Evolutionary conservation across 345 rosid genomes (phyloP).

Genomic region (Populus ilicifolia): DNA sequence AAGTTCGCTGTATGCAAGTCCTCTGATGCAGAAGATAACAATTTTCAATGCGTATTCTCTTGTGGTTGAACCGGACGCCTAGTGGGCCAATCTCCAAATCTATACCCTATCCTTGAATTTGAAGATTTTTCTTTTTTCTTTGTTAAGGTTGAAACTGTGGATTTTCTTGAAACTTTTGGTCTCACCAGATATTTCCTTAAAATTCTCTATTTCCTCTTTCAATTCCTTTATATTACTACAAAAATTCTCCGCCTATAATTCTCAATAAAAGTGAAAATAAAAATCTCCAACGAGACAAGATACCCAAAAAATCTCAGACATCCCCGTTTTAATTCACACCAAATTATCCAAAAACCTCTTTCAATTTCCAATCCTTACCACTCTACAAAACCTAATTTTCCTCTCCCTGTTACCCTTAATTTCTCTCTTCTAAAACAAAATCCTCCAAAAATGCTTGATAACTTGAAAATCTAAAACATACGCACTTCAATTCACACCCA

Average conservation of each 20-base stretch:
- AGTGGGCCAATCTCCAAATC: not conserved
- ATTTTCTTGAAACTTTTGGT: not conserved
- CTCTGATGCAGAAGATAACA: not conserved
- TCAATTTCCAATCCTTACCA: not conserved
- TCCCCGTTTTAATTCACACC: conserved; percentile 9
- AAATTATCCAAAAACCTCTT: not conserved
- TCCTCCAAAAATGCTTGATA: conserved; percentile 4
- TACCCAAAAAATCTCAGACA: not conserved
- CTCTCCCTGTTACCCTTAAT: not conserved
- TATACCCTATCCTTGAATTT: too few species aligned
- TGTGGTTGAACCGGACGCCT: not conserved
- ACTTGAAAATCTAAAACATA: not conserved
- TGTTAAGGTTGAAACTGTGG: not conserved
- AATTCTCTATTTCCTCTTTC: not conserved
- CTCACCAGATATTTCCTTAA: not conserved
- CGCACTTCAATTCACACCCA: conserved; percentile 14
- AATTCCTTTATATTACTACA: not conserved
- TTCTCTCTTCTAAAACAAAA: not conserved
- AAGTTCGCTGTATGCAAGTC: not conserved
- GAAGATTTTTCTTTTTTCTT: too few species aligned
- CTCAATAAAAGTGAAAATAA: not conserved
- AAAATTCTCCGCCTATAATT: conserved; percentile 1
- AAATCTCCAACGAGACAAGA: conserved; percentile 10
- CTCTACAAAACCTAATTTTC: not conserved
- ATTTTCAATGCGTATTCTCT: too few species aligned